Percentiles rank a stretch among this genome's conserved stretches.
phyloP scores from a whole-genome alignment of 78 protist genomes.

The Acrasis kona region DNA sequence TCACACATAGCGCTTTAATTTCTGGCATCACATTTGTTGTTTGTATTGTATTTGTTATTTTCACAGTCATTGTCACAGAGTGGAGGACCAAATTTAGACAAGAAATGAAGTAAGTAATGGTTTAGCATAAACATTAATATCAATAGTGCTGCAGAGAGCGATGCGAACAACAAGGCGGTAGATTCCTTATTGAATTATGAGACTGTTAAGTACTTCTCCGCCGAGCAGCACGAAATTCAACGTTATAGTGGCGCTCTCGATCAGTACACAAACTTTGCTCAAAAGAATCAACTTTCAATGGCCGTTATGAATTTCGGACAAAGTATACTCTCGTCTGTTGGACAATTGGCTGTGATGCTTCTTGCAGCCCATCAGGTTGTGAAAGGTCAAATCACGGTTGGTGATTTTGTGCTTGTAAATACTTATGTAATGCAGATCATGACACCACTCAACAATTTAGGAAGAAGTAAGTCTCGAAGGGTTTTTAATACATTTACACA shows the following conservation, averaged over 20 bases:
- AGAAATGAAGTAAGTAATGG: constrained; percentile 14
- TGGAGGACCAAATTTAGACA: constrained; percentile 54
- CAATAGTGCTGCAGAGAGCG: constrained; percentile 33
- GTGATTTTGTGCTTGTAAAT: constrained; percentile 64
- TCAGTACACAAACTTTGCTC: constrained; percentile 36
- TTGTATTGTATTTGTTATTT: constrained; percentile 45
- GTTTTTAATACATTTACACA: too few relatives aligned
- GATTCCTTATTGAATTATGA: constrained; percentile 67
- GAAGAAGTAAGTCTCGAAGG: too few relatives aligned
- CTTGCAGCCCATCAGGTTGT: constrained; percentile 38
- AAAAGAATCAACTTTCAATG: constrained; percentile 26
- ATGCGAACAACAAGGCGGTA: constrained; percentile 1
- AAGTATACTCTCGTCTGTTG: constrained; percentile 30
- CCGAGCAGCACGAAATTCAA: constrained; percentile 38
- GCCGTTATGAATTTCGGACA: constrained; percentile 67
- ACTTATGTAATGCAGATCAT: constrained; percentile 71
- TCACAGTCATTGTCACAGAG: constrained; percentile 58
- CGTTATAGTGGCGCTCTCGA: not conserved
- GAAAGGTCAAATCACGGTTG: constrained; percentile 13
- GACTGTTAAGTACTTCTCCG: constrained; percentile 68
- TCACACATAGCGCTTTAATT: too few relatives aligned
- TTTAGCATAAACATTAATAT: constrained; percentile 1
- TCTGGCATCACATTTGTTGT: constrained; percentile 25
- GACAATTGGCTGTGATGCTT: constrained; percentile 56
- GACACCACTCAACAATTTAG: constrained; percentile 73